Evolutionary conservation across 2,329 filamentous ascomycete species (phyloP), one percentile per base, ranked within the genome.

Genomic region (Coniochaeta pulveracea): DNA sequence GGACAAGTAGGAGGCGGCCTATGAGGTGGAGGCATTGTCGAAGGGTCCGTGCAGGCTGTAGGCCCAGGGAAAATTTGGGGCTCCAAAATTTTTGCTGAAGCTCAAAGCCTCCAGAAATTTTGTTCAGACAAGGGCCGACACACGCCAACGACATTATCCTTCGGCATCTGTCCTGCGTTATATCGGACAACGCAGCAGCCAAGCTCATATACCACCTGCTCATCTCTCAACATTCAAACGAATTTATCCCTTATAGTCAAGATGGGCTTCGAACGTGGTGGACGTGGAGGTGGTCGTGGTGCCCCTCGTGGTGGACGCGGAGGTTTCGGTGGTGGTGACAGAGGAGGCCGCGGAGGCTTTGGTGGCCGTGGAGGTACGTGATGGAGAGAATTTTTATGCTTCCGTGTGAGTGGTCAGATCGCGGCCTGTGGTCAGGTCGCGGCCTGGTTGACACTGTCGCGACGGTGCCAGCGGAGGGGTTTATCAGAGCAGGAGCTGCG

Each of bases 241-340:
- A n/a, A n/a, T n/a, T n/a, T n/a, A n/a, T n/a, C n/a, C n/a, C n/a
- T n/a, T n/a, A n/a, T 17, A 21, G 23, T 19, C 29, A 46, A 30
- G 39, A 65, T 65, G 61, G 60, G 53, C 43, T 64, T 65, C 40
- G 59, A 59, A 34, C 58, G 57, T 37, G 56, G 57, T 47, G 60
- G 52, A 34, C 43, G 48, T 33, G 46, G 50, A 21, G 55, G 60
- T 48, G 52, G 41, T 26, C 47, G 55, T 39, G 54, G 54, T 35
- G 52, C 51, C 41, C 44, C 35, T 30, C 36, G 45, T 35, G 48
- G 49, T 41, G 47, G 49, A 37, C 55, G 60, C 43, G 55, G 21
- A 23, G 60, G 52, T 34, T 42, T 47, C 33, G 46, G 50, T 24
- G 55, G 54, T 35, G 52, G 52, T 41, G 45, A 38, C 30, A 36